phyloP scores from a whole-genome alignment of 306 rosid species.

The Dalbergia oliveri region DNA sequence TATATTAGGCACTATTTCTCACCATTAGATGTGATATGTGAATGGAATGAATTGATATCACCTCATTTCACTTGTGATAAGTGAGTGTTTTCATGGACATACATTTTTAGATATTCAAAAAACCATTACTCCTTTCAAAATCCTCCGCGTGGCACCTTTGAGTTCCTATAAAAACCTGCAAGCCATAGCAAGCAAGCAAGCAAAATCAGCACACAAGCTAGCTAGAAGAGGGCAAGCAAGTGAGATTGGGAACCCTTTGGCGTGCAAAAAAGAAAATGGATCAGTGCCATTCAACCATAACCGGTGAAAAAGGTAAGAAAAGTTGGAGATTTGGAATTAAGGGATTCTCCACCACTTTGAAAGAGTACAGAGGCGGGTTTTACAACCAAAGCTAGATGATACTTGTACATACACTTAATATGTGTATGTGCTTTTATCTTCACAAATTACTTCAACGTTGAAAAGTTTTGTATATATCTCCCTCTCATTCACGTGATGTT shows the following conservation, averaged over 20 bases:
- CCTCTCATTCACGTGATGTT: not conserved
- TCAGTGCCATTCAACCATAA: conserved; percentile 10
- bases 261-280: conserved; percentile 34
- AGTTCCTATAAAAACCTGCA: conserved; percentile 40
- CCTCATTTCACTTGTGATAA: too few species aligned
- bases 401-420: not conserved
- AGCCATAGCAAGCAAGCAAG: not conserved
- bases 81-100: too few species aligned
- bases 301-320: not conserved
- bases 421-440: not conserved
- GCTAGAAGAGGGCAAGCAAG: not conserved
- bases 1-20: too few species aligned
- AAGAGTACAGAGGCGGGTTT: conserved; percentile 55
- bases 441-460: not conserved
- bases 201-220: not conserved
- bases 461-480: not conserved
- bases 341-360: conserved; percentile 19
- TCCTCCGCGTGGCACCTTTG: too few species aligned
- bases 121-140: too few species aligned
- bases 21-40: too few species aligned
- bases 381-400: conserved; percentile 51
- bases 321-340: conserved; percentile 35
- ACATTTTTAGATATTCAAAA: too few species aligned
- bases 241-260: not conserved
- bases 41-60: too few species aligned